These are phyloP conservation scores for Phytophthora sansomeana DNA, from an alignment of 352 stramenopile species.

Conservation along the genomic window DNA sequence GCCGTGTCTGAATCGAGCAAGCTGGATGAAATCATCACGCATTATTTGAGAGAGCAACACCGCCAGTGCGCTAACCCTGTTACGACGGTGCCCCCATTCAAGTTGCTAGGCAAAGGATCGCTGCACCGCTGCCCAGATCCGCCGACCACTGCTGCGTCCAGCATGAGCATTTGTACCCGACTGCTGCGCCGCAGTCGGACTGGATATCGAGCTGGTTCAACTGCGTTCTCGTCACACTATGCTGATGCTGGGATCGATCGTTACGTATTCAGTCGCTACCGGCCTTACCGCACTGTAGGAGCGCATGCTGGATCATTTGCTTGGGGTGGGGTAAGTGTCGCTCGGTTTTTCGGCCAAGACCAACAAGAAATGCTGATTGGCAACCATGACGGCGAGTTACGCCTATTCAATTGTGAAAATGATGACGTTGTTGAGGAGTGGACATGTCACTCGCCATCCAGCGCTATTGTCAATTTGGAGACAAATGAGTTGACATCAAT, in stretches of 20 bases:
- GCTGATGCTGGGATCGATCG: constrained; percentile 75
- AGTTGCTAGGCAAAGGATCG: constrained; percentile 62
- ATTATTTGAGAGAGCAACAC: constrained; percentile 90
- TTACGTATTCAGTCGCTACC: constrained; percentile 83
- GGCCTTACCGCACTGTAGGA: constrained; percentile 68
- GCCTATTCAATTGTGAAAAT: constrained; percentile 63
- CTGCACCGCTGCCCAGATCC: constrained; percentile 82
- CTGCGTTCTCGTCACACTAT: constrained; percentile 61
- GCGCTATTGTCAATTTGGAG: constrained; percentile 71
- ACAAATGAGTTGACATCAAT: constrained; percentile 74
- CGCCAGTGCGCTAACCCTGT: constrained; percentile 89
- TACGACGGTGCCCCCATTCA: constrained; percentile 88
- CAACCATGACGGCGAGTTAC: constrained; percentile 76
- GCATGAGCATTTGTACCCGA: constrained; percentile 71
- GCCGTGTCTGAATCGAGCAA: constrained; percentile 45
- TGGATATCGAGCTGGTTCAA: constrained; percentile 52
- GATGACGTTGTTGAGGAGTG: constrained; percentile 79
- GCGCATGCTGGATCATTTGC: constrained; percentile 53
- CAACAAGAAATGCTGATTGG: constrained; percentile 77
- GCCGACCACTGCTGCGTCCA: constrained; percentile 47
- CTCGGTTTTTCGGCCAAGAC: constrained; percentile 71
- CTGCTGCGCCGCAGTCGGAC: constrained; percentile 62
- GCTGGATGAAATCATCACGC: constrained; percentile 85
- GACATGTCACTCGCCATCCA: constrained; percentile 77
- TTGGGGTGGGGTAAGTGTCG: constrained; percentile 67